These are phyloP conservation scores for Ganoderma sinense DNA, from an alignment of 1,284 basidiomycete genomes.

Conservation along the genomic window DNA sequence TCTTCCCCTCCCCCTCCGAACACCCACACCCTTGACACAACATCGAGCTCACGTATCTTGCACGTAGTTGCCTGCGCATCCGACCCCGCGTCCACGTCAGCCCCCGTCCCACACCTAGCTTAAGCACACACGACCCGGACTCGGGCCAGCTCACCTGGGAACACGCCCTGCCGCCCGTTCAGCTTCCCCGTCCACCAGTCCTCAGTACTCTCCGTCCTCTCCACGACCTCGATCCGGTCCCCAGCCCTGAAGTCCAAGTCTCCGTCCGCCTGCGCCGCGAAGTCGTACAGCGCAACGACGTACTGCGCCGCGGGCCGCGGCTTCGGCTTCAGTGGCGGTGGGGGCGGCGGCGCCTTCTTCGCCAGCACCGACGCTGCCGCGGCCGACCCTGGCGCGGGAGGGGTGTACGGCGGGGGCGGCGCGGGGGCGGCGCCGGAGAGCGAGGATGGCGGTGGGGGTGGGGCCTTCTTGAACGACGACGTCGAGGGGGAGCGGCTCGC, in stretches of 20 bases:
- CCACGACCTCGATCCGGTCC: conserved; percentile 93
- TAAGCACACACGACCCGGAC: neutral
- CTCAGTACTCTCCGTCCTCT: conserved; percentile 85
- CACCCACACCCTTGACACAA: neutral
- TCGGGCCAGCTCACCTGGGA: conserved; percentile 75
- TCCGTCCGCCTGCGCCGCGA: conserved; percentile 91
- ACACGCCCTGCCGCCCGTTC: conserved; percentile 89
- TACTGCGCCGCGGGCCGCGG: conserved; percentile 55
- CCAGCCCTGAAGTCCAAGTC: conserved; percentile 93
- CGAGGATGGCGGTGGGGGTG: conserved; percentile 49
- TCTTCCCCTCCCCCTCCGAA: too few relatives aligned
- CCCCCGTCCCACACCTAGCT: neutral
- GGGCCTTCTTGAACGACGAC: conserved; percentile 49
- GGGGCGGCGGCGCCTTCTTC: conserved; percentile 66
- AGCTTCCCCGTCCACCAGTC: conserved; percentile 99
- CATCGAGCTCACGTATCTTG: neutral
- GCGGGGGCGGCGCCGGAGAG: conserved; percentile 49
- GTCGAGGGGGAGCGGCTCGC: conserved; percentile 51
- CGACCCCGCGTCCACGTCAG: neutral
- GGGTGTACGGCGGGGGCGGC: conserved; percentile 67
- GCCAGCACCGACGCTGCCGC: conserved; percentile 46
- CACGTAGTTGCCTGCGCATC: neutral
- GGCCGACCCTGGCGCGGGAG: conserved; percentile 46
- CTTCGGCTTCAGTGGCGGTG: conserved; percentile 18
- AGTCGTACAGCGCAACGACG: conserved; percentile 96